Evolutionary conservation across 164 flowering plant genomes (phyloP).

Genomic region (grape (Vitis vinifera)): DNA sequence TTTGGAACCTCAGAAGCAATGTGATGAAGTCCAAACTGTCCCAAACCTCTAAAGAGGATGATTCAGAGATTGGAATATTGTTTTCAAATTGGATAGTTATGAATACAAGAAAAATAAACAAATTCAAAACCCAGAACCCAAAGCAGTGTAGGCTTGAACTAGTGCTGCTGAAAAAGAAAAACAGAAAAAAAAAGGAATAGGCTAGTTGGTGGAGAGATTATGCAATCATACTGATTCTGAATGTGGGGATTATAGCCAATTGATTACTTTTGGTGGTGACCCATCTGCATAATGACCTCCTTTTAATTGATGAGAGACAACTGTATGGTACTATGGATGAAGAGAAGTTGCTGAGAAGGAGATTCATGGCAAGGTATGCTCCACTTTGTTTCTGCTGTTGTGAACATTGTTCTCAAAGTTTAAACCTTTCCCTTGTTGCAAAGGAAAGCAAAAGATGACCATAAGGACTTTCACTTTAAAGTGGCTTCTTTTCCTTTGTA

Average conservation of each 20-base stretch:
- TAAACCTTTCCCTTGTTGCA: neutral
- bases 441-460: neutral
- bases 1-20: no score
- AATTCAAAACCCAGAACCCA: neutral
- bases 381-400: neutral
- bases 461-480: neutral
- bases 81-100: no score
- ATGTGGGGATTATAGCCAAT: slow-evolving; percentile 6
- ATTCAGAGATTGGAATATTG: neutral
- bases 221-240: slow-evolving; percentile 18
- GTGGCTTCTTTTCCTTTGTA: neutral
- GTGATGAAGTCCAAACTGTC: no score
- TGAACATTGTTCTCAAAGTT: neutral
- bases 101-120: neutral
- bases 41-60: no score
- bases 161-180: neutral
- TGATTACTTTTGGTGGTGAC: slow-evolving; percentile 2
- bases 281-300: slow-evolving; percentile 14
- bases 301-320: slow-evolving; percentile 12
- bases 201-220: slow-evolving; percentile 6
- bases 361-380: neutral
- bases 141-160: neutral
- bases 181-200: neutral
- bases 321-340: slow-evolving; percentile 3
- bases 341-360: no score